Conservation (phyloP, 1,284 basidiomycete genomes). For the Wolfiporia cocos region DNA sequence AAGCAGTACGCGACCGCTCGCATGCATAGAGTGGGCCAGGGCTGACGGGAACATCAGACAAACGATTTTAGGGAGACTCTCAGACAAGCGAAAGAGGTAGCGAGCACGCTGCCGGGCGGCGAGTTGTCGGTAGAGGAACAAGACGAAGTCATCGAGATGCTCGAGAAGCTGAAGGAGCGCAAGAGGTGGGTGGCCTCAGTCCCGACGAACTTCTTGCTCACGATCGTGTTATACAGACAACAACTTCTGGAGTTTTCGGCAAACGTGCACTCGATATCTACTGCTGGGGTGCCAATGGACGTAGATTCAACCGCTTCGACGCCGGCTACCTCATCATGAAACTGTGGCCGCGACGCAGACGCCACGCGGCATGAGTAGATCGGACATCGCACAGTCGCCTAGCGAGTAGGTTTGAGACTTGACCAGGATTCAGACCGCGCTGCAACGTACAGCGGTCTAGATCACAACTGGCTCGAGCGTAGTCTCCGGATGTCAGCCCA, state of each 20-base stretch:
- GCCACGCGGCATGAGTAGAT: too few species aligned
- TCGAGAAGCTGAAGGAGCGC: conserved; percentile 48
- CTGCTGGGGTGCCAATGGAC: conserved; percentile 34
- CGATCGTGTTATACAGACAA: conserved; percentile 21
- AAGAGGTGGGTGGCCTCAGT: conserved; percentile 48
- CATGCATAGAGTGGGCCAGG: background rate
- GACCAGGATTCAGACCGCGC: too few species aligned
- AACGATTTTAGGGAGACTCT: conserved; percentile 57
- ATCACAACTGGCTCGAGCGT: too few species aligned
- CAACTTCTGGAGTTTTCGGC: conserved; percentile 38
- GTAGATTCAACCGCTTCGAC: conserved; percentile 53
- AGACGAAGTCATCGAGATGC: conserved; percentile 57
- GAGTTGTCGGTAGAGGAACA: conserved; percentile 60
- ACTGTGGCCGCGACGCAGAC: too few species aligned
- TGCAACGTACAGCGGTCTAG: too few species aligned
- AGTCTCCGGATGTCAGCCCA: too few species aligned
- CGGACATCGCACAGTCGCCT: too few species aligned
- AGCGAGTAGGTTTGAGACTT: too few species aligned
- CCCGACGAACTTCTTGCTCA: too few species aligned
- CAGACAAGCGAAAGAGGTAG: conserved; percentile 49
- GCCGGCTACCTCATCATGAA: conserved; percentile 16
- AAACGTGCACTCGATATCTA: conserved; percentile 20
- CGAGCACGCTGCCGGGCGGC: conserved; percentile 53
- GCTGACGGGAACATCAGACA: conserved; percentile 39
- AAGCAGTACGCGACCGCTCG: conserved; percentile 41